Evolutionary conservation across 805 yeast genomes (phyloP).

Genomic region (Kodamaea leandrae): DNA sequence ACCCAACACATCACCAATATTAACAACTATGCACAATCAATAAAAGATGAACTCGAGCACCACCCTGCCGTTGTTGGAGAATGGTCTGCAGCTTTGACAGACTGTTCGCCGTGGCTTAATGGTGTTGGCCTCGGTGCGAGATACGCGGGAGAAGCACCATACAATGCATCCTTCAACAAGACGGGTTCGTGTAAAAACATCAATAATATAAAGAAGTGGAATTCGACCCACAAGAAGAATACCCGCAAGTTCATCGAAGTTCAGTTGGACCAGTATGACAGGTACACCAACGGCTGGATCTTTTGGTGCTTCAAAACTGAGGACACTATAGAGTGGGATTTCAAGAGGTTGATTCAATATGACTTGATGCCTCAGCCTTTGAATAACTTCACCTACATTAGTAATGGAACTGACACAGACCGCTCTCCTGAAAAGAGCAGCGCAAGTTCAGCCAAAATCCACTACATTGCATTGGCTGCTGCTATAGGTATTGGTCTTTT

Average conservation of each 20-base stretch:
- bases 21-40: conserved; percentile 27
- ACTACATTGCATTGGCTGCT: too few relatives aligned
- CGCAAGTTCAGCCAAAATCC: too few relatives aligned
- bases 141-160: conserved; percentile 48
- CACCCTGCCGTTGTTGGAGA: conserved; percentile 48
- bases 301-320: conserved; percentile 76
- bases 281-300: conserved; percentile 54
- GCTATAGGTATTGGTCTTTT: too few relatives aligned
- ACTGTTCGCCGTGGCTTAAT: conserved; percentile 67
- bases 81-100: conserved; percentile 52
- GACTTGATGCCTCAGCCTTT: conserved; percentile 65
- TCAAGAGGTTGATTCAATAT: conserved; percentile 45
- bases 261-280: conserved; percentile 53
- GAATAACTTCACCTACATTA: conserved; percentile 29
- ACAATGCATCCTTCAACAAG: conserved; percentile 19
- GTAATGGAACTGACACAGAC: conserved; percentile 34
- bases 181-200: conserved; percentile 45
- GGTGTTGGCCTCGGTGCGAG: conserved; percentile 69
- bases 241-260: conserved; percentile 58
- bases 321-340: conserved; percentile 65
- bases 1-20: conserved; percentile 32
- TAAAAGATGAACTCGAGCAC: conserved; percentile 35
- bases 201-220: conserved; percentile 42
- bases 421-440: conserved; percentile 15
- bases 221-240: conserved; percentile 36